A percentile compares a stretch with the other conserved stretches of the same genome.
phyloP scores from a whole-genome alignment of 2,329 filamentous ascomycete species.

The Sclerotinia spermophila region DNA sequence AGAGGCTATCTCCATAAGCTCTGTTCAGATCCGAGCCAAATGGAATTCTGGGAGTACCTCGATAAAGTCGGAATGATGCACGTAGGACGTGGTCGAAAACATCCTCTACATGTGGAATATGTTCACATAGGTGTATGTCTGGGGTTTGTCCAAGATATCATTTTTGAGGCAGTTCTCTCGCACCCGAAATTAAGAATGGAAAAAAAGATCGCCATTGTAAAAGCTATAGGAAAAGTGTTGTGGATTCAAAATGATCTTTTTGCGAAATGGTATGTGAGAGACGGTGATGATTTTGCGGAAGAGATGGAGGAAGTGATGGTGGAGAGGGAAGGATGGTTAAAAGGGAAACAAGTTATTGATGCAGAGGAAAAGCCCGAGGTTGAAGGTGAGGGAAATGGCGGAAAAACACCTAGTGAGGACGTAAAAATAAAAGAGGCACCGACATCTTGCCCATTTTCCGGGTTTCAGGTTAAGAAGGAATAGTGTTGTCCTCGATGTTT shows the following conservation, averaged over 20 bases:
- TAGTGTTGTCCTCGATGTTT: background rate
- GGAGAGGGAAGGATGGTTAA: slow-evolving; percentile 15
- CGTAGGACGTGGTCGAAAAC: slow-evolving; percentile 14
- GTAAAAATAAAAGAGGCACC: background rate
- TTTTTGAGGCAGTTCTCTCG: slow-evolving; percentile 71
- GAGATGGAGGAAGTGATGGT: slow-evolving; percentile 15
- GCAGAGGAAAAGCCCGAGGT: background rate
- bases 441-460: slow-evolving; percentile 9
- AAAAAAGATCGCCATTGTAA: slow-evolving; percentile 69
- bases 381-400: background rate
- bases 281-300: slow-evolving; percentile 14
- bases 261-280: slow-evolving; percentile 65
- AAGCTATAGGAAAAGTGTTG: slow-evolving; percentile 74
- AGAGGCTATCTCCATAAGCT: slow-evolving; percentile 12
- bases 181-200: slow-evolving; percentile 55
- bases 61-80: slow-evolving; percentile 64
- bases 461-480: background rate
- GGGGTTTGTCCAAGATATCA: slow-evolving; percentile 72
- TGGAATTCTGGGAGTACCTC: slow-evolving; percentile 64
- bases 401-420: background rate
- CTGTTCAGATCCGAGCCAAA: slow-evolving; percentile 14
- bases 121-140: slow-evolving; percentile 71
- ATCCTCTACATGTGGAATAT: slow-evolving; percentile 53
- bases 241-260: slow-evolving; percentile 89
- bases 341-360: slow-evolving; percentile 8